Percentiles rank a stretch among this genome's conserved stretches.
Conservation (phyloP, 2,329 filamentous ascomycete genomes). For the Botrytis deweyae region DNA sequence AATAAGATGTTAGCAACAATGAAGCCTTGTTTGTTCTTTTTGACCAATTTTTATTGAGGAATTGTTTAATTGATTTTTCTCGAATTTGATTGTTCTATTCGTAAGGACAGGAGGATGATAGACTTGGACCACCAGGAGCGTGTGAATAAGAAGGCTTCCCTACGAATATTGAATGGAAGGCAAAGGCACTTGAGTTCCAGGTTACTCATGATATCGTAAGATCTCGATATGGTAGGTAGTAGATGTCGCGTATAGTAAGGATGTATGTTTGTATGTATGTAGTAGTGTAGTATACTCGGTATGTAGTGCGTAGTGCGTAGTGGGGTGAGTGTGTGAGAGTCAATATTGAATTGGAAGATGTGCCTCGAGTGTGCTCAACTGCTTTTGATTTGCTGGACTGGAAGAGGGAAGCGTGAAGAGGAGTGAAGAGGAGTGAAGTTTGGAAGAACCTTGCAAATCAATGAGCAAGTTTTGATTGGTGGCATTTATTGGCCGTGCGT, state of each 20-base stretch:
- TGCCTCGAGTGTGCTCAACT: background rate
- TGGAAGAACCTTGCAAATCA: background rate
- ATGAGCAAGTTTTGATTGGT: slow-evolving; percentile 13
- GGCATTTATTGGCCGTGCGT: background rate
- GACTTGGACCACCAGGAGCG: background rate
- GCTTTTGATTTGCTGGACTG: background rate
- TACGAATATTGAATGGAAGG: background rate
- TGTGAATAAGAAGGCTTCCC: no score
- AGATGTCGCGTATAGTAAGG: background rate
- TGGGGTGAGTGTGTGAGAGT: background rate
- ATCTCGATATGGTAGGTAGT: background rate
- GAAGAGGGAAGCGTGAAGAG: background rate
- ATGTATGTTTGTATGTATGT: no score
- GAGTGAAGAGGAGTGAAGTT: background rate
- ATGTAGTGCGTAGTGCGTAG: background rate
- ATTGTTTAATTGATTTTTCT: background rate
- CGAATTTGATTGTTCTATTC: background rate
- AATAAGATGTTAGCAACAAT: background rate
- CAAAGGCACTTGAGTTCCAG: background rate
- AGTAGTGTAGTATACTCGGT: background rate
- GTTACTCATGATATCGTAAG: background rate
- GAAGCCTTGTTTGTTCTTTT: slow-evolving; percentile 6
- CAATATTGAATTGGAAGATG: background rate
- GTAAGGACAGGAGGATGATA: background rate
- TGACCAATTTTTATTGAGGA: background rate